These are phyloP conservation scores for Phytopythium delawarense DNA, from an alignment of 352 stramenopile species.

Conservation along the genomic window DNA sequence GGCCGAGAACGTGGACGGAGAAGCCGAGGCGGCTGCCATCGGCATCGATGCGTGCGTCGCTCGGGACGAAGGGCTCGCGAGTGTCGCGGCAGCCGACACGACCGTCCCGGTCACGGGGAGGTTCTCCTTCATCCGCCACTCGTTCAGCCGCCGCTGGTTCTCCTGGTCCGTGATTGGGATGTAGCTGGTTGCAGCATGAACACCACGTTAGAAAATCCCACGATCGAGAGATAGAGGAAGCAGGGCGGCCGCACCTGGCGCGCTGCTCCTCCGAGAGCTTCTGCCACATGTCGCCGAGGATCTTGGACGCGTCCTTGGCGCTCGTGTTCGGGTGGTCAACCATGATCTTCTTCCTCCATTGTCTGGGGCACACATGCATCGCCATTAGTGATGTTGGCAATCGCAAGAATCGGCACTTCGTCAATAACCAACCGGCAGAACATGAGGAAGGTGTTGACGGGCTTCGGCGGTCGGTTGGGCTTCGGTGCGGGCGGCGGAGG, in stretches of 20 bases:
- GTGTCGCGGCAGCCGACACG: background rate
- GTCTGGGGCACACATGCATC: slow-evolving; percentile 13
- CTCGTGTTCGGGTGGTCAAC: slow-evolving; percentile 60
- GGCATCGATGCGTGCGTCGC: background rate
- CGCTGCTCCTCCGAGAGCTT: slow-evolving; percentile 76
- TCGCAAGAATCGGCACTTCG: background rate
- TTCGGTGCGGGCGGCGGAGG: slow-evolving; percentile 24
- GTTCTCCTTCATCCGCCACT: slow-evolving; percentile 80
- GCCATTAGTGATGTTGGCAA: background rate
- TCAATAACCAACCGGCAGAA: slow-evolving; percentile 45
- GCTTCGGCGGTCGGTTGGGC: slow-evolving; percentile 73
- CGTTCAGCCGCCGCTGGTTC: slow-evolving; percentile 67
- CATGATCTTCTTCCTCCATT: slow-evolving; percentile 84
- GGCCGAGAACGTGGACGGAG: slow-evolving; percentile 2
- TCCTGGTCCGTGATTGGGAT: slow-evolving; percentile 77
- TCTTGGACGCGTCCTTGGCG: slow-evolving; percentile 78
- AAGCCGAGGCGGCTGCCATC: background rate
- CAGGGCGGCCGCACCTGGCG: slow-evolving; percentile 27
- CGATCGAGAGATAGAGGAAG: too few species aligned
- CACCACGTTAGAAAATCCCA: too few species aligned
- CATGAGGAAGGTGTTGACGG: slow-evolving; percentile 84
- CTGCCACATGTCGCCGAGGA: slow-evolving; percentile 83
- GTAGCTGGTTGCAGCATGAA: slow-evolving; percentile 23
- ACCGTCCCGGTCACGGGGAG: slow-evolving; percentile 17
- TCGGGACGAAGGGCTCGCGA: background rate